These are phyloP conservation scores for Wickerhamiella domercqiae DNA, from an alignment of 805 yeast species.

Conservation along the genomic window DNA sequence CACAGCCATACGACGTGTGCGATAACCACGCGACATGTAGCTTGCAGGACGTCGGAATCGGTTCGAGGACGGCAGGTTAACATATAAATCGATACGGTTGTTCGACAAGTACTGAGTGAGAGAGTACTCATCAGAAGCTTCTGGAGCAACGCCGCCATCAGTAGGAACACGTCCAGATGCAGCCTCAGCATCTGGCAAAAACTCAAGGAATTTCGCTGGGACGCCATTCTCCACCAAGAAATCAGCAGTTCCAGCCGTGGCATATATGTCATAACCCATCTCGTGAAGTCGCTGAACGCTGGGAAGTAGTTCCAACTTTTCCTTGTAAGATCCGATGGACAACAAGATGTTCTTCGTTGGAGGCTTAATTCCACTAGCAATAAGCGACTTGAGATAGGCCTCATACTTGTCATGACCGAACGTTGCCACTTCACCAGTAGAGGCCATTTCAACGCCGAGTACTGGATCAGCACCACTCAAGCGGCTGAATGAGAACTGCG, in stretches of 20 bases:
- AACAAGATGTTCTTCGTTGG: constrained; percentile 90
- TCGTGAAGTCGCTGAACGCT: constrained; percentile 65
- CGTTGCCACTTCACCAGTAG: constrained; percentile 97
- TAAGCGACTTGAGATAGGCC: constrained; percentile 86
- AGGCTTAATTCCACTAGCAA: constrained; percentile 87
- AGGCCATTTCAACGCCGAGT: constrained; percentile 97
- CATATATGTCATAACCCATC: constrained; percentile 81
- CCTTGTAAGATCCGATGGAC: constrained; percentile 93
- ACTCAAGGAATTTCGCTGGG: constrained; percentile 91
- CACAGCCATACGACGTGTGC: constrained; percentile 98
- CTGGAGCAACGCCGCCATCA: too few relatives aligned
- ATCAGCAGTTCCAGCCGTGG: constrained; percentile 98
- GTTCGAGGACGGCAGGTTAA: constrained; percentile 92
- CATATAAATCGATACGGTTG: constrained; percentile 88
- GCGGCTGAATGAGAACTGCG: constrained; percentile 94
- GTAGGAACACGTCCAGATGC: too few relatives aligned
- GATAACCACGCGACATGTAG: constrained; percentile 93
- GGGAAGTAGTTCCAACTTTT: constrained; percentile 85
- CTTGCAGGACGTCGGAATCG: constrained; percentile 98
- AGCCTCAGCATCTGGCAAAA: constrained; percentile 43
- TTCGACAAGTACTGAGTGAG: constrained; percentile 92
- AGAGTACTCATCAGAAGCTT: constrained; percentile 84
- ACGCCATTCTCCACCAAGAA: constrained; percentile 88
- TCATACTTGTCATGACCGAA: constrained; percentile 94
- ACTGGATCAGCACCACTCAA: constrained; percentile 97